Conservation (phyloP, 2,329 filamentous ascomycete species). For the Emergomyces orientalis region DNA sequence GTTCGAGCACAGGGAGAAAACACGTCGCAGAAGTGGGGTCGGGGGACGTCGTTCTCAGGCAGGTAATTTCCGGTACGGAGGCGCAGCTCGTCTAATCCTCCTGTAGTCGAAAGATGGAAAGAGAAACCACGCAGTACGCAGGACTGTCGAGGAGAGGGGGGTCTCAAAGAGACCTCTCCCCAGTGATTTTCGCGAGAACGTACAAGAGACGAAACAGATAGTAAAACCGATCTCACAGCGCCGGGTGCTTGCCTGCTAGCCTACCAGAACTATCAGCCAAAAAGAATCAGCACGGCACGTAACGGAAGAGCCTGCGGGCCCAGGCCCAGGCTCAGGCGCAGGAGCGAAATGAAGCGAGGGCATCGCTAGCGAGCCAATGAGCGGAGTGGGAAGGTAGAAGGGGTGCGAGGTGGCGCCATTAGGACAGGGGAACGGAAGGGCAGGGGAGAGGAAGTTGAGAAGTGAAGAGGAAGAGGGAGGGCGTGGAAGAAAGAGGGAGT, state of each 20-base stretch:
- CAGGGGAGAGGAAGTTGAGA: not conserved
- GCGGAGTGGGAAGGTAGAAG: not conserved
- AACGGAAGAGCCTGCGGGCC: not conserved
- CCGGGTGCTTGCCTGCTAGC: not conserved
- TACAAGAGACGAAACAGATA: not conserved
- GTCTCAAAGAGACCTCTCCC: not conserved
- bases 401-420: not conserved
- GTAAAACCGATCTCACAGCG: not conserved
- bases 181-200: not conserved
- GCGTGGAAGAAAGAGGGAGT: not conserved
- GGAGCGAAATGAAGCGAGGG: not conserved
- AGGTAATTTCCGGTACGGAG: not conserved
- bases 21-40: too few relatives aligned
- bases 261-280: not conserved
- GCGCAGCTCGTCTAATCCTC: not conserved
- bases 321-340: not conserved
- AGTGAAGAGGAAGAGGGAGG: not conserved
- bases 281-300: constrained; percentile 4
- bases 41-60: too few relatives aligned
- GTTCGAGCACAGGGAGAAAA: too few relatives aligned
- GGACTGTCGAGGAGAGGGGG: not conserved
- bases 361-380: not conserved
- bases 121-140: not conserved
- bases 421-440: not conserved
- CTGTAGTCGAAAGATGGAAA: too few relatives aligned